These are phyloP conservation scores for Alternaria triticina DNA, from an alignment of 2,329 filamentous ascomycete species.

Conservation along the genomic window DNA sequence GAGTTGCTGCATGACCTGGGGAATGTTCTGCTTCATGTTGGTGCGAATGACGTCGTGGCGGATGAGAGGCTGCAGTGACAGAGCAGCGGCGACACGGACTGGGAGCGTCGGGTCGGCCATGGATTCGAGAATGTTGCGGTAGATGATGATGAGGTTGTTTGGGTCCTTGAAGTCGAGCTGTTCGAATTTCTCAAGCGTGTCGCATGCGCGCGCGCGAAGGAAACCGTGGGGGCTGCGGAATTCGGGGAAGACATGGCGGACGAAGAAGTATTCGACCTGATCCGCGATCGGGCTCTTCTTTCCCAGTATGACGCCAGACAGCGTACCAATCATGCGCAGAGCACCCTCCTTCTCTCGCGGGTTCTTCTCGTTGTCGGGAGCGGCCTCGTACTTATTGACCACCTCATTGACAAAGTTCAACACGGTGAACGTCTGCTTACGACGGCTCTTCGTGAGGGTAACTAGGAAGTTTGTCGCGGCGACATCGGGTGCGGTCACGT, in stretches of 20 bases:
- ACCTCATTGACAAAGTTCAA: slow-evolving; percentile 94
- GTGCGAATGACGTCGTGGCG: slow-evolving; percentile 91
- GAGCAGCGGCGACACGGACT: slow-evolving; percentile 89
- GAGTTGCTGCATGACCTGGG: slow-evolving; percentile 98
- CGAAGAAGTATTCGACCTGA: slow-evolving; percentile 98
- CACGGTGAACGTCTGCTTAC: slow-evolving; percentile 95
- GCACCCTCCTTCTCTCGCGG: slow-evolving; percentile 96
- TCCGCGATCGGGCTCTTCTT: slow-evolving; percentile 99
- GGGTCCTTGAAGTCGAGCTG: slow-evolving; percentile 95
- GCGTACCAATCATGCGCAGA: slow-evolving; percentile 92
- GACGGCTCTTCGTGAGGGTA: slow-evolving; percentile 88
- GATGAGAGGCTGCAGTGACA: slow-evolving; percentile 94
- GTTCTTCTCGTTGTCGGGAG: slow-evolving; percentile 87
- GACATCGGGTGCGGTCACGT: slow-evolving; percentile 92
- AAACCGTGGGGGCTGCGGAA: slow-evolving; percentile 93
- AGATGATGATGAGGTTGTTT: slow-evolving; percentile 94
- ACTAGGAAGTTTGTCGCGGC: slow-evolving; percentile 96
- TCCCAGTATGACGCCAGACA: slow-evolving; percentile 90
- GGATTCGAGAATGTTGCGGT: slow-evolving; percentile 93
- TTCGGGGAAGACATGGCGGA: slow-evolving; percentile 97
- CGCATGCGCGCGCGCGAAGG: slow-evolving; percentile 91
- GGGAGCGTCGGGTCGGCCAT: slow-evolving; percentile 95
- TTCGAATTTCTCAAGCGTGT: slow-evolving; percentile 98
- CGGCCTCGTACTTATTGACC: slow-evolving; percentile 88
- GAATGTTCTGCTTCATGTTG: slow-evolving; percentile 97